Evolutionary conservation across 169 alveolate species (phyloP), one percentile per base, ranked within the genome.

Genomic region (Neospora caninum): DNA sequence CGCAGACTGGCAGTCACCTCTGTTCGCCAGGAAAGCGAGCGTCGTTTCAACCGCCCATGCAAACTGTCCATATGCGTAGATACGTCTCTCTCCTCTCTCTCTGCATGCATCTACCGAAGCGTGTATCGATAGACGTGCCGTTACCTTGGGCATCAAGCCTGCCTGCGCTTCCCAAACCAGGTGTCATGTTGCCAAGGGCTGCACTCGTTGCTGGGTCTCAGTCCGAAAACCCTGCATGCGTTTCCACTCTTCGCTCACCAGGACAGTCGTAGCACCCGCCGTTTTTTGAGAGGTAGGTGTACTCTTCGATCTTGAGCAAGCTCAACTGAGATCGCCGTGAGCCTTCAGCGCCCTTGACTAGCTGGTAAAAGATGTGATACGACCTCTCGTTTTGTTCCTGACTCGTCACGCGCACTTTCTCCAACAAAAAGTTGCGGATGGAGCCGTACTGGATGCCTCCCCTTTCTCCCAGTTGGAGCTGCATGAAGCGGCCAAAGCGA

Each of bases 401-500:
- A 22, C 98, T 97, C 42, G 98, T 97, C 41, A 99, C 99, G 95
- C 99, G 97, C 39, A 99, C 97, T 95, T 99, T 99, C 96, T 99
- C 99, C 73, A 99, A 96, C 67, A 99, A 96, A 96, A 98, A 99
- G 70, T 98, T 98, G 38, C 97, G 97, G 39, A 99, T 99, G 80
- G 64, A 67, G 98, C 99, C 99, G 88, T 96, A 95, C 36, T 96
- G 96, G 53, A 97, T 97, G 53, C 98, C 98, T 42, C 99, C 98
- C 88, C 95, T 67, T 92, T 78, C 67, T 7, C 87, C 93, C 45
- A 83, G 84, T 87, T 84, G 94, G 54, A 80, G 27, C 93, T 84
- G 98, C 96, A 98, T 98, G 96, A 98, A 99, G 95, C 99, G 98
- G 38, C 99, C 99, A 96, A 99, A 99, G 91, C 99, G 97, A 86